A percentile compares a stretch with the other conserved stretches of the same genome.
Evolutionary conservation across 2,329 filamentous ascomycete species (phyloP).

Genomic region (Simplicillium aogashimaense): DNA sequence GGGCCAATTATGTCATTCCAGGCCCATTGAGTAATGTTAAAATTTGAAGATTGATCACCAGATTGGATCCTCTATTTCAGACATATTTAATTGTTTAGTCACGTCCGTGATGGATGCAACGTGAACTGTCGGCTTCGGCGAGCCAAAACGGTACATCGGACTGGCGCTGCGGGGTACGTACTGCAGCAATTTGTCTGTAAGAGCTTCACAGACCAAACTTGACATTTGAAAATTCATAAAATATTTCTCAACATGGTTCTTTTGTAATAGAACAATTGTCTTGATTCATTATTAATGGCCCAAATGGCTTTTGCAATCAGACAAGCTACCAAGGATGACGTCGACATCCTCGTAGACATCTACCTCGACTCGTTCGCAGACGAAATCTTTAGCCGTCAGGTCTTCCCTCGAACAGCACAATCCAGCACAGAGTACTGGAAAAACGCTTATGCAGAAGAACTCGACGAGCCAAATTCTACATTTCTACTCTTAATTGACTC

Average conservation of each 20-base stretch:
- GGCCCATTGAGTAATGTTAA: too few relatives aligned
- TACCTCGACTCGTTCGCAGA: conserved; percentile 34
- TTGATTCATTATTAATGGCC: too few relatives aligned
- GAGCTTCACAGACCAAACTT: too few relatives aligned
- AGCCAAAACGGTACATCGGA: conserved; percentile 1
- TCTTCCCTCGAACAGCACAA: conserved; percentile 22
- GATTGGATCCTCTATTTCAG: too few relatives aligned
- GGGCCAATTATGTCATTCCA: too few relatives aligned
- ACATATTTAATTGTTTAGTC: too few relatives aligned
- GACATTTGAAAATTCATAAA: neutral
- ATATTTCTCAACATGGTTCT: too few relatives aligned
- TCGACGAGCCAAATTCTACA: conserved; percentile 25
- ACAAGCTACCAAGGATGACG: conserved; percentile 28
- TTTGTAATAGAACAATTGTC: too few relatives aligned
- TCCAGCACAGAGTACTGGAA: conserved; percentile 23
- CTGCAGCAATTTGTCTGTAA: neutral
- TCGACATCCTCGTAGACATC: conserved; percentile 26
- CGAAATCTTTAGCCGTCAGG: conserved; percentile 23
- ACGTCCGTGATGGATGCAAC: neutral
- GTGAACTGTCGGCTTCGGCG: conserved; percentile 1
- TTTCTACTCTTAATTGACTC: conserved; percentile 29
- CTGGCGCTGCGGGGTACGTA: neutral
- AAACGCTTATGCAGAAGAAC: conserved; percentile 22
- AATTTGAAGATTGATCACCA: too few relatives aligned
- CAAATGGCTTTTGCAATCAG: conserved; percentile 21